A percentile compares a stretch with the other conserved stretches of the same genome.
Evolutionary conservation across 2,329 filamentous ascomycete species (phyloP).

Genomic region (Penicillium frequentans): DNA sequence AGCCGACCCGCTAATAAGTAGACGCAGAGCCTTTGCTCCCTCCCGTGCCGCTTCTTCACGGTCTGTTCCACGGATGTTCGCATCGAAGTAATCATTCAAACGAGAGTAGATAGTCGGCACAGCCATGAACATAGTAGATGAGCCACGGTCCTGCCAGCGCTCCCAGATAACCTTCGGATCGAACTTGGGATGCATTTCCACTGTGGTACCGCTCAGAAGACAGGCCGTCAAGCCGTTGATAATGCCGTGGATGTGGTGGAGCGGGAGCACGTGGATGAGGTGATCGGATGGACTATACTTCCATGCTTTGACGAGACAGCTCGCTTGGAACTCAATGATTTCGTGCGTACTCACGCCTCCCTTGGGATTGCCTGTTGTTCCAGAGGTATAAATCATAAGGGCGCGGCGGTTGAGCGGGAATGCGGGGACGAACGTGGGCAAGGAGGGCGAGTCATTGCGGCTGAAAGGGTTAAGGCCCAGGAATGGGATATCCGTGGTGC

Average conservation of each 20-base stretch:
- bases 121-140: conserved; percentile 51
- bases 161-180: conserved; percentile 48
- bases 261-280: conserved; percentile 51
- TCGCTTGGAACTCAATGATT: conserved; percentile 37
- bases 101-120: conserved; percentile 55
- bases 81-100: conserved; percentile 47
- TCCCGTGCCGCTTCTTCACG: conserved; percentile 32
- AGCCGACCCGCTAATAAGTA: conserved; percentile 45
- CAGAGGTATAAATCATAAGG: conserved; percentile 46
- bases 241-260: conserved; percentile 54
- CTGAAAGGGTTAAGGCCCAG: conserved; percentile 29
- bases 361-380: conserved; percentile 44
- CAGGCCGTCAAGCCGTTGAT: conserved; percentile 52
- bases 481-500: conserved; percentile 30
- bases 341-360: conserved; percentile 47
- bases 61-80: conserved; percentile 37
- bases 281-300: conserved; percentile 39
- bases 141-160: conserved; percentile 43
- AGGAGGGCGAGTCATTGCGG: conserved; percentile 18
- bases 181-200: conserved; percentile 51
- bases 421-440: conserved; percentile 34
- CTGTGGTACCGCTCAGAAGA: conserved; percentile 46
- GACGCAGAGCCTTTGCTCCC: conserved; percentile 36
- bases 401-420: conserved; percentile 34
- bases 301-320: conserved; percentile 33